Evolutionary conservation across 228 moss, liverwort and hornwort species (phyloP).

Genomic region (Sphagnum magellanicum): DNA sequence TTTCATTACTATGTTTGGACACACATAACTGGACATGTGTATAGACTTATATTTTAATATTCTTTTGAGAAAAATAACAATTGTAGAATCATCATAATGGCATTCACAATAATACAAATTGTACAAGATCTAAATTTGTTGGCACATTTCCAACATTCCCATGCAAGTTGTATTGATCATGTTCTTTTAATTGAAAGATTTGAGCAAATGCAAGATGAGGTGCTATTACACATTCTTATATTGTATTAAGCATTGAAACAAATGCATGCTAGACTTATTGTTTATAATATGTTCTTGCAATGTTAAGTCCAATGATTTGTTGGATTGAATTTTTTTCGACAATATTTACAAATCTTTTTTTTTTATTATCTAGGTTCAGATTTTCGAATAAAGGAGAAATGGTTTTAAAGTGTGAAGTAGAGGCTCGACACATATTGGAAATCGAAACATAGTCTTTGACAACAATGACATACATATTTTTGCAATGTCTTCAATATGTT

Average conservation of each 20-base stretch:
- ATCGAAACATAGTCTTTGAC: background rate
- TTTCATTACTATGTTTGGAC: background rate
- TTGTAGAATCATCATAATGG: background rate
- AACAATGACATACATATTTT: background rate
- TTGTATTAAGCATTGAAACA: background rate
- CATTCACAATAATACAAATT: background rate
- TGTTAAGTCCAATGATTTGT: background rate
- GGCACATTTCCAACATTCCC: background rate
- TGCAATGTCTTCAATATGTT: too few species aligned
- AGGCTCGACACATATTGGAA: background rate
- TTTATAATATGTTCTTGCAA: background rate
- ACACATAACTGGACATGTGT: background rate
- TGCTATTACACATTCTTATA: background rate
- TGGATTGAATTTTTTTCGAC: background rate
- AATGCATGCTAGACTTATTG: background rate
- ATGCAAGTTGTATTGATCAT: background rate
- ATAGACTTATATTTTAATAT: background rate
- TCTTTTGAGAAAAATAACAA: background rate
- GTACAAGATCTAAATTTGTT: background rate
- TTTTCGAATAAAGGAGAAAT: background rate
- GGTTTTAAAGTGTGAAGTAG: background rate
- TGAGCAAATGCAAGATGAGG: background rate
- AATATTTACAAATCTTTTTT: background rate
- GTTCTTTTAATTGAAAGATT: background rate
- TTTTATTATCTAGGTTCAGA: background rate